Evolutionary conservation across 306 rosid genomes (phyloP).

Genomic region (Betula pendula): DNA sequence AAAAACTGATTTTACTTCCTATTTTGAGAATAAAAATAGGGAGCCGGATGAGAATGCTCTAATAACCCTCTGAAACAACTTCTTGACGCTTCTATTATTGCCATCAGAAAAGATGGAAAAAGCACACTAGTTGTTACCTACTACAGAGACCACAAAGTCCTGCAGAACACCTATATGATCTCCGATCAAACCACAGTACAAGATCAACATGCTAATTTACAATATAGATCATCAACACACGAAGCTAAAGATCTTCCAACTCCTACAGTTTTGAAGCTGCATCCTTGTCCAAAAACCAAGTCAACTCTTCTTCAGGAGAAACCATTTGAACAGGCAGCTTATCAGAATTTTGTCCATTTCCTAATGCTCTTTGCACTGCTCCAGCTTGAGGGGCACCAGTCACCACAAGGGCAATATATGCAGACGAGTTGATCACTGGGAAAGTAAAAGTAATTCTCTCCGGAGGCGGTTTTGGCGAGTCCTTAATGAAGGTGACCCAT

Average conservation of each 20-base stretch:
- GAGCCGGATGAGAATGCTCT: too few relatives aligned
- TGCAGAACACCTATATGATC: too few relatives aligned
- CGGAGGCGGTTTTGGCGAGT: slow-evolving; percentile 96
- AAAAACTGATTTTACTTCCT: too few relatives aligned
- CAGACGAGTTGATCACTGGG: slow-evolving; percentile 83
- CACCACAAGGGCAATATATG: slow-evolving; percentile 65
- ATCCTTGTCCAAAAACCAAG: slow-evolving; percentile 84
- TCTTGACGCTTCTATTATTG: slow-evolving; percentile 5
- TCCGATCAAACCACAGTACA: neutral
- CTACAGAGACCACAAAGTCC: too few relatives aligned
- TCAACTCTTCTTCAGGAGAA: slow-evolving; percentile 70
- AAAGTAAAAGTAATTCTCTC: slow-evolving; percentile 85
- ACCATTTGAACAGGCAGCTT: slow-evolving; percentile 77
- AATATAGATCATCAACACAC: slow-evolving; percentile 17
- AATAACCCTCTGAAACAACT: too few relatives aligned
- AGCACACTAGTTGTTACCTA: too few relatives aligned
- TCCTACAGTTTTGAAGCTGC: slow-evolving; percentile 88
- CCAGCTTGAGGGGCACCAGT: slow-evolving; percentile 71
- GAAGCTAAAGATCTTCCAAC: slow-evolving; percentile 3
- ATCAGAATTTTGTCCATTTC: slow-evolving; percentile 39
- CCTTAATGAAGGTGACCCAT: slow-evolving; percentile 81
- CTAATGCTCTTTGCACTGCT: slow-evolving; percentile 63
- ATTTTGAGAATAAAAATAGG: too few relatives aligned
- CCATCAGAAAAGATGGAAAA: neutral
- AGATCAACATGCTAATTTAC: neutral